These are phyloP conservation scores for Isatis tinctoria DNA, from an alignment of 345 rosid genomes.

Conservation along the genomic window DNA sequence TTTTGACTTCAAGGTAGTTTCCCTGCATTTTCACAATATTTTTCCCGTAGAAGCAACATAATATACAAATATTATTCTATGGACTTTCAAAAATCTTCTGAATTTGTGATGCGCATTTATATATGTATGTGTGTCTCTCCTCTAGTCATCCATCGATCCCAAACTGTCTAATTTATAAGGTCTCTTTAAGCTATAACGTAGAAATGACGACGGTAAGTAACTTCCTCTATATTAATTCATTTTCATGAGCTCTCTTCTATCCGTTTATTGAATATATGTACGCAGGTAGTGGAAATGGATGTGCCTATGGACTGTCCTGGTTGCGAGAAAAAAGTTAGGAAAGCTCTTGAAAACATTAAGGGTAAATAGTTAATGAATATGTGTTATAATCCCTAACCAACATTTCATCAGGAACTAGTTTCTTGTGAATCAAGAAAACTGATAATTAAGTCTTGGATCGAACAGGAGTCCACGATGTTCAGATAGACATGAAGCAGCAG, in stretches of 20 bases:
- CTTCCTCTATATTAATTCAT: background rate
- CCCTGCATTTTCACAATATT: constrained; percentile 19
- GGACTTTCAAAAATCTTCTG: constrained; percentile 17
- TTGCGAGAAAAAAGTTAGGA: constrained; percentile 57
- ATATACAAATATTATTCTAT: constrained; percentile 11
- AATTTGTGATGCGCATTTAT: background rate
- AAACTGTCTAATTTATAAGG: background rate
- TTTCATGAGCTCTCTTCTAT: background rate
- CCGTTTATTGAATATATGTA: background rate
- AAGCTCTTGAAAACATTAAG: constrained; percentile 52
- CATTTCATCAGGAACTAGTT: background rate
- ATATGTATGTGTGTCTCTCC: background rate
- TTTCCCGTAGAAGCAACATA: constrained; percentile 10
- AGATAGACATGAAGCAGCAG: constrained; percentile 54
- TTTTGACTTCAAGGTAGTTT: constrained; percentile 29
- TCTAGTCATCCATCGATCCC: background rate
- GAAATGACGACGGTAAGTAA: constrained; percentile 37
- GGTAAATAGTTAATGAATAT: constrained; percentile 35
- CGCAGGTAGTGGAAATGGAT: constrained; percentile 58
- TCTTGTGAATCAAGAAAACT: constrained; percentile 9
- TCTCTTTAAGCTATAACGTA: background rate
- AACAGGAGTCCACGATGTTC: constrained; percentile 64
- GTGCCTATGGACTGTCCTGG: constrained; percentile 78
- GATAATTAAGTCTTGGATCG: background rate
- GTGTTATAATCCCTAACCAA: background rate